phyloP scores from a whole-genome alignment of 73 alveolate genomes.

The Paramecium primaurelia region DNA sequence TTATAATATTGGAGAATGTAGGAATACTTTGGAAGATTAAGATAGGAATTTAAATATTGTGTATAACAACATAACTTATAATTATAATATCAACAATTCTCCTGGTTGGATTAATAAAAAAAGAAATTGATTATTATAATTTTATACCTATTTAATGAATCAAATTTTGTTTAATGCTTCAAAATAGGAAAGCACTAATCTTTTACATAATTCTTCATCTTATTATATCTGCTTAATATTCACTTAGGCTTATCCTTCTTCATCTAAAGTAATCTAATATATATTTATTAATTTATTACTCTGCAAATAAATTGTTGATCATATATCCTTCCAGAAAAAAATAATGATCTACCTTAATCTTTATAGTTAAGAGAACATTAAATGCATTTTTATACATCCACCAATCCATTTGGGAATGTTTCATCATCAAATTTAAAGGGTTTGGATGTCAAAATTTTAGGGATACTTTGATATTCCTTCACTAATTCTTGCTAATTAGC shows the following conservation, averaged over 20 bases:
- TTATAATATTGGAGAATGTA: constrained; percentile 21
- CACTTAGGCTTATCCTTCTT: background rate
- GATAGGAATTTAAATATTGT: constrained; percentile 25
- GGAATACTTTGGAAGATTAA: background rate
- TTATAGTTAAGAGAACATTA: background rate
- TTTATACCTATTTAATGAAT: background rate
- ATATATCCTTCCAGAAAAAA: background rate
- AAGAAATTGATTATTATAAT: background rate
- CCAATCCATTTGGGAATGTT: background rate
- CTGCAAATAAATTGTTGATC: background rate
- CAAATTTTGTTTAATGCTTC: background rate
- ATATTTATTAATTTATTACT: background rate
- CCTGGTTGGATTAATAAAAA: constrained; percentile 23
- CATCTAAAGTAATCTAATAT: background rate
- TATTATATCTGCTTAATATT: background rate
- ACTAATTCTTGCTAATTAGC: background rate
- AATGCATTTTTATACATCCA: background rate
- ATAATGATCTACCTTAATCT: background rate
- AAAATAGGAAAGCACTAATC: background rate
- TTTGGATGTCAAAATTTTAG: background rate
- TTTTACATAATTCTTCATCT: background rate
- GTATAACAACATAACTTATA: constrained; percentile 24
- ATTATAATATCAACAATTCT: constrained; percentile 25
- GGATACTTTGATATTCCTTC: background rate
- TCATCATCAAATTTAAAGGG: background rate